Percentiles rank a stretch among this genome's conserved stretches.
Conservation (phyloP, 116 monocot species). For the Phalaenopsis hybrid region DNA sequence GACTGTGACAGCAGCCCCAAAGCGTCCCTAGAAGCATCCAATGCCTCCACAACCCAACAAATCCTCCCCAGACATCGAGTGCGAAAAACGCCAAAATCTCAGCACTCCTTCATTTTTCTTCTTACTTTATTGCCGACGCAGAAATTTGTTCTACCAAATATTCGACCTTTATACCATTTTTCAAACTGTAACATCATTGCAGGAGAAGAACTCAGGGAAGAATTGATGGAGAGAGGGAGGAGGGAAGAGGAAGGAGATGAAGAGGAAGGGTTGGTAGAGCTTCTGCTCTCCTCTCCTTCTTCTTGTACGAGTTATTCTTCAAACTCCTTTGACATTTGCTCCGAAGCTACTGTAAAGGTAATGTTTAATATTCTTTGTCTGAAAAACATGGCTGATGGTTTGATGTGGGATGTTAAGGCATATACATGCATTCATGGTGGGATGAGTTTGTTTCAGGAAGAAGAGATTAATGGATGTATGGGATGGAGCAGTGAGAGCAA, state of each 20-base stretch:
- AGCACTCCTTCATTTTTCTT: not conserved
- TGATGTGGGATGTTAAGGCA: not conserved
- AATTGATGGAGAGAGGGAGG: not conserved
- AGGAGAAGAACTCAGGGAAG: not conserved
- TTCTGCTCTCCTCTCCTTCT: slow-evolving; percentile 8
- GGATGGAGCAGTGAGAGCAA: not conserved
- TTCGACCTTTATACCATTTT: too few species aligned
- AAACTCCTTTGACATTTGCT: not conserved
- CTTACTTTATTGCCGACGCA: too few species aligned
- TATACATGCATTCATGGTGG: not conserved
- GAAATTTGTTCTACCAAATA: too few species aligned
- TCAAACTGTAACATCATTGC: not conserved
- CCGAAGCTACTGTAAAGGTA: slow-evolving; percentile 6
- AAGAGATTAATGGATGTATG: slow-evolving; percentile 3
- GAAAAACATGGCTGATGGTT: not conserved
- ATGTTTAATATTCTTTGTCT: not conserved
- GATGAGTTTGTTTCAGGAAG: not conserved
- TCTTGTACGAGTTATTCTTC: not conserved
- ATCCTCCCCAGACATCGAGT: not conserved
- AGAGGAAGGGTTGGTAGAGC: slow-evolving; percentile 3
- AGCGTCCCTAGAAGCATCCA: slow-evolving; percentile 4
- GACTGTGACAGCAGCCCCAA: slow-evolving; percentile 1
- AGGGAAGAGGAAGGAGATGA: slow-evolving; percentile 4
- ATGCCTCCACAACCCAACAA: slow-evolving; percentile 4
- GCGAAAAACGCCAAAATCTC: too few species aligned